phyloP scores from a whole-genome alignment of 345 rosid species.

The sweet orange (Citrus sinensis) region DVS_A1.0 CM039163.1:8016001-8016500 shows the following conservation, averaged over 20 bases:
- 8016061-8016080: neutral
- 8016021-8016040: neutral
- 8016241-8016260: conserved; percentile 86
- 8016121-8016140: neutral
- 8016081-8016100: neutral
- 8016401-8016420: conserved; percentile 16
- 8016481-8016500: conserved; percentile 98
- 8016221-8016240: neutral
- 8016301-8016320: conserved; percentile 81
- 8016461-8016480: conserved; percentile 32
- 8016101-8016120: neutral
- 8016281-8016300: conserved; percentile 93
- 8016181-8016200: neutral
- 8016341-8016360: conserved; percentile 79
- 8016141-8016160: neutral
- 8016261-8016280: conserved; percentile 95
- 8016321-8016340: conserved; percentile 93
- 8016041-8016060: neutral
- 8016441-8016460: conserved; percentile 14
- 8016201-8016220: neutral
- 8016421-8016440: neutral
- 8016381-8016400: conserved; percentile 85
- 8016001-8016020: neutral
- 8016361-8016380: conserved; percentile 99
- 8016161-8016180: too few relatives aligned